phyloP scores from a whole-genome alignment of 192 early-diverging fungal genomes.

The Gigaspora rosea region DNA sequence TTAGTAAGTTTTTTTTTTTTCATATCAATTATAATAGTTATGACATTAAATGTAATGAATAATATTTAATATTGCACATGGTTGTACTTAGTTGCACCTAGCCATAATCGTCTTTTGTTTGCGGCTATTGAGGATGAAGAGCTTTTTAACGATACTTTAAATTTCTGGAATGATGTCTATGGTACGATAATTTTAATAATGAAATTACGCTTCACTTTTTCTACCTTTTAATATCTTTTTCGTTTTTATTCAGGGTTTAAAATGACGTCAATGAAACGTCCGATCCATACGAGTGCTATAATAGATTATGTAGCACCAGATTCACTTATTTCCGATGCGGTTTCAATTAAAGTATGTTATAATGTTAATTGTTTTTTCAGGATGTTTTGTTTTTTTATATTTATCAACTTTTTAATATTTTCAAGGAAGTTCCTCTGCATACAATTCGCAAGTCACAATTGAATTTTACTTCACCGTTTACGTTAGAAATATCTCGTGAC shows the following conservation, averaged over 20 bases:
- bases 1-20: slow-evolving; percentile 83
- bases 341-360: slow-evolving; percentile 67
- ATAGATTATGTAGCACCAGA: slow-evolving; percentile 94
- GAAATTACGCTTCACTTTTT: neutral
- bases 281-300: slow-evolving; percentile 86
- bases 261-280: slow-evolving; percentile 90
- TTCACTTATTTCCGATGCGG: slow-evolving; percentile 77
- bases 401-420: neutral
- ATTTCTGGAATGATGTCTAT: slow-evolving; percentile 47
- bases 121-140: slow-evolving; percentile 94
- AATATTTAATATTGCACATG: neutral
- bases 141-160: slow-evolving; percentile 53
- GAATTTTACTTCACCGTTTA: slow-evolving; percentile 81
- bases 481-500: slow-evolving; percentile 71
- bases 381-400: neutral
- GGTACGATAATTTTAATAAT: neutral
- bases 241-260: slow-evolving; percentile 81
- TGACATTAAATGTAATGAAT: too few species aligned
- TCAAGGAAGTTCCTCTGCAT: slow-evolving; percentile 67
- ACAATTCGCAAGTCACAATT: slow-evolving; percentile 90
- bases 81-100: slow-evolving; percentile 41
- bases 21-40: slow-evolving; percentile 76
- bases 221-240: neutral
- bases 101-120: slow-evolving; percentile 51
- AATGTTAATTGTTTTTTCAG: neutral